Evolutionary conservation across 768 basidiomycete genomes (phyloP).

Genomic region (Guyanaporus albipodus): DNA sequence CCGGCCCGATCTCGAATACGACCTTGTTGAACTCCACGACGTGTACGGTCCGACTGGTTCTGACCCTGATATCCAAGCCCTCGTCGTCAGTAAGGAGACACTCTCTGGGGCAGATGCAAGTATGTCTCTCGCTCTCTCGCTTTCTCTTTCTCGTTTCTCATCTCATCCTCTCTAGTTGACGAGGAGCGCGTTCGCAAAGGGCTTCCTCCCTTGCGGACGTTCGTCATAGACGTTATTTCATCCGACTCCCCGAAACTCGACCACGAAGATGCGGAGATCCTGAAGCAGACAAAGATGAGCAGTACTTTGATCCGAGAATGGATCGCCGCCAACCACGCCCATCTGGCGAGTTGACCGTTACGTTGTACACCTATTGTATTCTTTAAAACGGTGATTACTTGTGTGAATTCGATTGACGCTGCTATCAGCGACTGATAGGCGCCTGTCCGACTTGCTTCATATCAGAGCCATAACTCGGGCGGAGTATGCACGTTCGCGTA

Average conservation of each 20-base stretch:
- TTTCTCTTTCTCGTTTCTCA: neutral
- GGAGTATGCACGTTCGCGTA: constrained; percentile 2
- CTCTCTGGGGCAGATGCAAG: constrained; percentile 68
- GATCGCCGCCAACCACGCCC: constrained; percentile 48
- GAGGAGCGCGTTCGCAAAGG: constrained; percentile 49
- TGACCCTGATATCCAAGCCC: constrained; percentile 85
- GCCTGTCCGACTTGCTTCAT: too few relatives aligned
- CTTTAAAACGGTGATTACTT: neutral
- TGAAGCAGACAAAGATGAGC: constrained; percentile 87
- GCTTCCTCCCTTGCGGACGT: constrained; percentile 60
- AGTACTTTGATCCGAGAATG: constrained; percentile 90
- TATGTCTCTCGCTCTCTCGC: constrained; percentile 33
- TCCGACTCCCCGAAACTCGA: constrained; percentile 55
- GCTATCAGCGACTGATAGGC: too few relatives aligned
- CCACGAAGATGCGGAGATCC: constrained; percentile 58
- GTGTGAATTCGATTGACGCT: constrained; percentile 1
- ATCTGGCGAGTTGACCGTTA: constrained; percentile 5
- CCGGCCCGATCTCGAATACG: constrained; percentile 57
- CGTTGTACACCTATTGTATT: constrained; percentile 6
- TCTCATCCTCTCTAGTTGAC: constrained; percentile 48
- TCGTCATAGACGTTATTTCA: constrained; percentile 89
- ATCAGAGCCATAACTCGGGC: too few relatives aligned
- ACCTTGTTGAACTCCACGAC: constrained; percentile 74
- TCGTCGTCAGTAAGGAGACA: constrained; percentile 92
- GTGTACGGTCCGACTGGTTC: constrained; percentile 89